A percentile compares a stretch with the other conserved stretches of the same genome.
These are phyloP conservation scores for Sclerotinia nivalis DNA, from an alignment of 2,329 filamentous ascomycete species.

Conservation along the genomic window DNA sequence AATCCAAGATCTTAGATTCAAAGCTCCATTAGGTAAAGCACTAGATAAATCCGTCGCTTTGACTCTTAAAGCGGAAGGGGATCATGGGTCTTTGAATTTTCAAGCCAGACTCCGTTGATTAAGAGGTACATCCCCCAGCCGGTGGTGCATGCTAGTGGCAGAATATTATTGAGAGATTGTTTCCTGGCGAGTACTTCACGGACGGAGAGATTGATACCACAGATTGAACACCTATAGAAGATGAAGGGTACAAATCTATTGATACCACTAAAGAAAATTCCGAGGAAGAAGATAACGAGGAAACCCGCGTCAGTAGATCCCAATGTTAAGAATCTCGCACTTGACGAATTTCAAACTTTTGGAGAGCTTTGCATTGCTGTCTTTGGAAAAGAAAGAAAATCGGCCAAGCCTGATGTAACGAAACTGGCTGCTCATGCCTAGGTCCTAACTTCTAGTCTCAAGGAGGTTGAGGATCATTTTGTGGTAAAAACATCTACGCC, in stretches of 20 bases:
- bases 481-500: not conserved
- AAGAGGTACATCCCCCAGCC: not conserved
- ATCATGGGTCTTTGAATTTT: not conserved
- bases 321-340: not conserved
- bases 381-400: not conserved
- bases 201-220: not conserved
- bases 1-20: not conserved
- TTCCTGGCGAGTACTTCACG: not conserved
- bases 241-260: not conserved
- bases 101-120: not conserved
- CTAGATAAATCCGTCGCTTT: not conserved
- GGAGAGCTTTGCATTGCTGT: slow-evolving; percentile 1
- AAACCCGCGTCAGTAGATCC: not conserved
- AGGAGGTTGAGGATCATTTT: not conserved
- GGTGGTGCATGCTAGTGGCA: not conserved
- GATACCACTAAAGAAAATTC: not conserved
- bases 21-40: not conserved
- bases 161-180: not conserved
- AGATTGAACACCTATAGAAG: not conserved
- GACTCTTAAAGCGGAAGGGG: not conserved
- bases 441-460: not conserved
- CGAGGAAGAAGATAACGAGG: not conserved
- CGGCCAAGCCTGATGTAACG: not conserved
- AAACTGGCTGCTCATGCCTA: not conserved
- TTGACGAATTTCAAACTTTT: not conserved